Evolutionary conservation across 768 basidiomycete species (phyloP).

Genomic region (Boletus vinaceobasis): DNA sequence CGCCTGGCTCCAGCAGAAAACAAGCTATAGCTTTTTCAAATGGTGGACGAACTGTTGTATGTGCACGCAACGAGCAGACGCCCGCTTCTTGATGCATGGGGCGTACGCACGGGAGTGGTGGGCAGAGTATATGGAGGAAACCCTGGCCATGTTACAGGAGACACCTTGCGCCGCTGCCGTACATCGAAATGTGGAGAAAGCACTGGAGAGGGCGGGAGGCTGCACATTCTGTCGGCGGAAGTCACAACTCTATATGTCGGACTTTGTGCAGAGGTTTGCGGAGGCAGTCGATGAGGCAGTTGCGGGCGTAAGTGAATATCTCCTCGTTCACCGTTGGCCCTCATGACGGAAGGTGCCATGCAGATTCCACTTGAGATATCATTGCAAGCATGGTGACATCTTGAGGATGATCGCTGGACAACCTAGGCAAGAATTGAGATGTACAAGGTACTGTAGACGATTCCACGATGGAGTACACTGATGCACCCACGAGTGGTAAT

Average conservation of each 20-base stretch:
- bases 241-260: conserved; percentile 17
- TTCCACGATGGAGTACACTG: background rate
- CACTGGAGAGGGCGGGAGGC: conserved; percentile 12
- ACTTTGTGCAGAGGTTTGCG: conserved; percentile 24
- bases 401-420: background rate
- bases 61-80: conserved; percentile 20
- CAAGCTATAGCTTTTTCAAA: conserved; percentile 22
- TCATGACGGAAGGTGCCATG: background rate
- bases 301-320: conserved; percentile 15
- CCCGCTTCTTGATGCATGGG: conserved; percentile 25
- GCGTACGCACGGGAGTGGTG: conserved; percentile 31
- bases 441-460: background rate
- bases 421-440: background rate
- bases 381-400: conserved; percentile 1
- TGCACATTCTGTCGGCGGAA: conserved; percentile 21
- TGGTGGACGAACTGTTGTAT: conserved; percentile 31
- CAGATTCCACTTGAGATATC: conserved; percentile 22
- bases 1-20: conserved; percentile 21
- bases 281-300: conserved; percentile 20
- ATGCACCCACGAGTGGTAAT: background rate
- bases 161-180: conserved; percentile 24
- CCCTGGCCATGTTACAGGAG: conserved; percentile 15
- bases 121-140: conserved; percentile 31
- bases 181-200: conserved; percentile 12
- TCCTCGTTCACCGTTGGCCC: background rate